Base-by-base conservation (phyloP, 495 filamentous ascomycete species). In the Penicillium bovifimosum region DNA sequence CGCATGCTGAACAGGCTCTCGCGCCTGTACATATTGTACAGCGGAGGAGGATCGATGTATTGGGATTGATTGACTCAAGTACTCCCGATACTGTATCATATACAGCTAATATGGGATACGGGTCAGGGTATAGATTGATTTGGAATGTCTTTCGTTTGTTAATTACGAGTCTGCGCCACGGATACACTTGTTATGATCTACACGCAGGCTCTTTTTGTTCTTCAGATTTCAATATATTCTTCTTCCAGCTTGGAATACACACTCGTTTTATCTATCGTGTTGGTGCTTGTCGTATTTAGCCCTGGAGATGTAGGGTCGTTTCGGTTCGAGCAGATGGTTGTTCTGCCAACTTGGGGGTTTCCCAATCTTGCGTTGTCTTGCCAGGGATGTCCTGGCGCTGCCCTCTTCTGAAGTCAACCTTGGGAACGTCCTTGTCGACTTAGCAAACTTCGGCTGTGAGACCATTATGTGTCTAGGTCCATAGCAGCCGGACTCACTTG, bases 21-120 rank as follows among this genome's bases (percentile, higher is more conserved):
- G 20, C 17, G 18, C 29, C 11, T 13, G 31, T 33, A 16, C 31
- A 35, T 24, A 14, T 18, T 24, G 31, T 36, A 47, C 45, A 36
- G 41, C 16, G 27, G 41, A 29, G 7, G 41, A 16, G 41, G 14
- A 16, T 11, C 32, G 47, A 50, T 18, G 36, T 50, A 41, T 29
- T 41, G 36, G 38, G 31, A 41, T 33, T 50, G 36, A 31, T 18
- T 32, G 28, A 47, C 32, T 47, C 45, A 47, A 43, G 20, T 50
- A 36, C 36, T 24, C 20, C 36, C 26, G 11, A 27, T 42, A 50
- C 36, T 41, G 38, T 50, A 41, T 24, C 41, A 1, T 29, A 8
- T 42, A 50, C 27, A 41, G 27, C 14, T 2, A 24, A 39, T 40
- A 42, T 42, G 36, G 36, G 47, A 9, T 50, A 31, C 17, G 34